Evolutionary conservation across 805 yeast genomes (phyloP).

Genomic region (Wickerhamomyces strasburgensis): DNA sequence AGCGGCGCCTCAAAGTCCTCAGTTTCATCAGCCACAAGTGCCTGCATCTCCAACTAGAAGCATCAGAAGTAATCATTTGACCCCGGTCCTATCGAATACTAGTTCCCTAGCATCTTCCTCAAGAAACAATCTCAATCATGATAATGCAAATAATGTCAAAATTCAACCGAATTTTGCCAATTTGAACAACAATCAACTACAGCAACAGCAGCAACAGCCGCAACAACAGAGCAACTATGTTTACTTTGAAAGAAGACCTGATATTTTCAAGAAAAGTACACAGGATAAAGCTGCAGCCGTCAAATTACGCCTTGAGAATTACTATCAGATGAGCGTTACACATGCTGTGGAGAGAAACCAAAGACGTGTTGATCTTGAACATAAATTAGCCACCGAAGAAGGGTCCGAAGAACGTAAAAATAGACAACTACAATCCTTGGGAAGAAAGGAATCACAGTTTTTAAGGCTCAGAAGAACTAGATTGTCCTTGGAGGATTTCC

Average conservation of each 20-base stretch:
- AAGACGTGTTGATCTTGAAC: slow-evolving; percentile 78
- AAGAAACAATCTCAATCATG: slow-evolving; percentile 8
- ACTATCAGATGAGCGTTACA: slow-evolving; percentile 87
- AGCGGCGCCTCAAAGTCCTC: slow-evolving; percentile 24
- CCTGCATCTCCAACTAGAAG: slow-evolving; percentile 30
- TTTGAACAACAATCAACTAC: slow-evolving; percentile 4
- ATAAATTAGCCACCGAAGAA: slow-evolving; percentile 68
- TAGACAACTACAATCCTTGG: slow-evolving; percentile 76
- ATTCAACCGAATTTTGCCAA: slow-evolving; percentile 11
- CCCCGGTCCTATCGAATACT: slow-evolving; percentile 22
- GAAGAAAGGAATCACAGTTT: slow-evolving; percentile 83
- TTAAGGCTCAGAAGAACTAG: slow-evolving; percentile 85
- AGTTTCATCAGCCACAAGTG: slow-evolving; percentile 26
- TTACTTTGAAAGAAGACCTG: slow-evolving; percentile 28
- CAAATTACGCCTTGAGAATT: slow-evolving; percentile 76
- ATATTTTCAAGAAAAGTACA: slow-evolving; percentile 25
- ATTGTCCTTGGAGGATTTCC: slow-evolving; percentile 91
- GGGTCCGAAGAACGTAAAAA: slow-evolving; percentile 61
- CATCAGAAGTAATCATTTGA: slow-evolving; percentile 23
- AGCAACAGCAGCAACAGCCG: slow-evolving; percentile 3
- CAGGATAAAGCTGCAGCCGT: slow-evolving; percentile 41
- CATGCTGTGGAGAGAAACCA: slow-evolving; percentile 94
- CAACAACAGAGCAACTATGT: slow-evolving; percentile 17
- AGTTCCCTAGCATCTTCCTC: slow-evolving; percentile 19
- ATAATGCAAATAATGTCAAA: slow-evolving; percentile 8